phyloP scores from a whole-genome alignment of 2,329 filamentous ascomycete genomes.

The Pseudonectria foliicola region DNA sequence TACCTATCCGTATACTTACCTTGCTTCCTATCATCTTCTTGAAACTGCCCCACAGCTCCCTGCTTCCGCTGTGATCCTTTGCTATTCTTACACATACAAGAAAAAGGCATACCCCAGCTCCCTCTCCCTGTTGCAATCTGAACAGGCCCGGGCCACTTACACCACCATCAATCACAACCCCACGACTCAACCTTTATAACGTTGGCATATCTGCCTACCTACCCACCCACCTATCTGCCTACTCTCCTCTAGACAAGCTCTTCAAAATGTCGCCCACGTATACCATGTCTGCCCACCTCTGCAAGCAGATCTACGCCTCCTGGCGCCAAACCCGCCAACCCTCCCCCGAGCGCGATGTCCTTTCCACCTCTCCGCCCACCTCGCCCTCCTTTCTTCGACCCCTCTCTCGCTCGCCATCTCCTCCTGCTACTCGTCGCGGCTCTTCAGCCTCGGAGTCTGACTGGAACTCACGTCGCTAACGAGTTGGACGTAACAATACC shows the following conservation, averaged over 20 bases:
- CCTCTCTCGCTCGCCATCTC: constrained; percentile 20
- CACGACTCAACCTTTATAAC: not conserved
- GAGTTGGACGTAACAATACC: no score
- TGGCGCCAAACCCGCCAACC: constrained; percentile 45
- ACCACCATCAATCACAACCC: not conserved
- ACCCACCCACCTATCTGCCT: not conserved
- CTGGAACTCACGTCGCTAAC: constrained; percentile 16
- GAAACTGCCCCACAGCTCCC: no score
- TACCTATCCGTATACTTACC: no score
- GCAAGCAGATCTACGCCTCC: constrained; percentile 53
- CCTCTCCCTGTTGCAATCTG: no score
- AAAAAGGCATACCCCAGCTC: no score
- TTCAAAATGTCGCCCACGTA: constrained; percentile 49
- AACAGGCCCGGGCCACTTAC: not conserved
- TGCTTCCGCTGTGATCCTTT: no score
- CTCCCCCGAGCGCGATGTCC: constrained; percentile 24
- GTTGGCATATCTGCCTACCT: not conserved
- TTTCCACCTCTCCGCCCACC: constrained; percentile 19
- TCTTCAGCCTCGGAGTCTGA: constrained; percentile 20
- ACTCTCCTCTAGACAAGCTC: constrained; percentile 4
- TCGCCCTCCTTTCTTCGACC: constrained; percentile 19
- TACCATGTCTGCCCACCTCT: constrained; percentile 55
- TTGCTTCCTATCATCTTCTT: no score
- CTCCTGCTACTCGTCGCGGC: constrained; percentile 18
- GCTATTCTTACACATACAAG: no score